Percentiles rank a stretch among this genome's conserved stretches.
These are phyloP conservation scores for Ophiostoma novo-ulmi DNA, from an alignment of 2,329 filamentous ascomycete species.

Conservation along the genomic window DNA sequence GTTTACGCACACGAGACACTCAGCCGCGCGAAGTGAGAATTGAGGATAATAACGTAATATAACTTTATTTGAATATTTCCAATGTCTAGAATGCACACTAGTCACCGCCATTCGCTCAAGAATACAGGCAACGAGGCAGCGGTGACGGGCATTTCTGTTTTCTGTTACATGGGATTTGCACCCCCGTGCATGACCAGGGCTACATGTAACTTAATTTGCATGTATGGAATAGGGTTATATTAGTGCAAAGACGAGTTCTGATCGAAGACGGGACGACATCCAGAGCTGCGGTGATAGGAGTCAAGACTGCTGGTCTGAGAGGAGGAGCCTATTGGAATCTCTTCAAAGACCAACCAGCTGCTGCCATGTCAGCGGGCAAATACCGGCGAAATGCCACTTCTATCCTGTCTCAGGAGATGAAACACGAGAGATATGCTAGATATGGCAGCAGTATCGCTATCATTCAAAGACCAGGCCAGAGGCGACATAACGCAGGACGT, in stretches of 20 bases:
- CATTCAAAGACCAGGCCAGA: neutral
- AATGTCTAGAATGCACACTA: neutral
- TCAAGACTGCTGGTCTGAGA: neutral
- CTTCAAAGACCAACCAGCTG: neutral
- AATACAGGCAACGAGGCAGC: neutral
- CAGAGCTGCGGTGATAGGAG: neutral
- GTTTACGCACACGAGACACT: neutral
- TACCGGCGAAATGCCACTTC: neutral
- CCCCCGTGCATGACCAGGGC: constrained; percentile 3
- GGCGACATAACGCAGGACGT: neutral
- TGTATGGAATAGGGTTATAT: neutral
- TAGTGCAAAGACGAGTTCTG: neutral
- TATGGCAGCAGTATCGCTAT: neutral
- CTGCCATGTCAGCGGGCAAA: constrained; percentile 5
- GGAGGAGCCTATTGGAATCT: neutral
- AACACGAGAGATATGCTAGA: neutral
- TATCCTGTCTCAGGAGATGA: neutral
- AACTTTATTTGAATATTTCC: neutral
- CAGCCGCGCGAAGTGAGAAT: neutral
- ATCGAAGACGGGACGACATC: neutral
- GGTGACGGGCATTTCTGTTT: neutral
- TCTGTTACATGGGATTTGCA: neutral
- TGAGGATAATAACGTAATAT: neutral
- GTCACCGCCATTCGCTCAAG: neutral
- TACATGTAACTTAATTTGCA: neutral